Evolutionary conservation across 768 basidiomycete species (phyloP).

Genomic region (Mycena epipterygia): DNA sequence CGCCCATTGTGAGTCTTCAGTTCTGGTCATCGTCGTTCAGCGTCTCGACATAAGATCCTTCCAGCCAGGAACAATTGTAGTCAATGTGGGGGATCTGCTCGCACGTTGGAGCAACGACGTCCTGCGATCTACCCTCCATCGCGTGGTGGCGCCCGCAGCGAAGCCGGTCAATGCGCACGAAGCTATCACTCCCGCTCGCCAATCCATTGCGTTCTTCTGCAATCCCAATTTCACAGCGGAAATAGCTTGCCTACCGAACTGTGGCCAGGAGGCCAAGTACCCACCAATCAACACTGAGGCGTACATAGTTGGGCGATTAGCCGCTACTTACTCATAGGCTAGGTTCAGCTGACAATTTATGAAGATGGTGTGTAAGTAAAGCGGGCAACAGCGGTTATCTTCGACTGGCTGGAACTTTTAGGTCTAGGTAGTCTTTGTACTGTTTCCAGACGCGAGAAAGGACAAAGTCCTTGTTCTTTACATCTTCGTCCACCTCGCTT

Average conservation of each 20-base stretch:
- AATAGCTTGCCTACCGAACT: slow-evolving; percentile 81
- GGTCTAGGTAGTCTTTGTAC: slow-evolving; percentile 48
- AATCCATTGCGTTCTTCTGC: slow-evolving; percentile 91
- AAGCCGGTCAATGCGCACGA: slow-evolving; percentile 63
- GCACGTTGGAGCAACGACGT: slow-evolving; percentile 89
- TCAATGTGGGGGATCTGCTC: slow-evolving; percentile 87
- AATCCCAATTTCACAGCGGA: slow-evolving; percentile 80
- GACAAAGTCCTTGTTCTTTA: slow-evolving; percentile 41
- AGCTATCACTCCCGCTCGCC: slow-evolving; percentile 72
- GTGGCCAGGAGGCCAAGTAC: slow-evolving; percentile 72
- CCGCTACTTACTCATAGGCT: slow-evolving; percentile 65
- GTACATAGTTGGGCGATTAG: slow-evolving; percentile 81
- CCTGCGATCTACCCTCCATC: slow-evolving; percentile 84
- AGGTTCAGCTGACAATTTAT: background rate
- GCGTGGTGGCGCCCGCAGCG: slow-evolving; percentile 81
- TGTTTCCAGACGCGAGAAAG: slow-evolving; percentile 53
- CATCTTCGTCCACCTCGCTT: slow-evolving; percentile 40
- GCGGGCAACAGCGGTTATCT: background rate
- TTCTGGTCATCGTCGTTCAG: background rate
- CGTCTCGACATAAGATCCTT: slow-evolving; percentile 2
- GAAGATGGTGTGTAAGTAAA: background rate
- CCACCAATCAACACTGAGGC: slow-evolving; percentile 78
- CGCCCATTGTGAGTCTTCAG: slow-evolving; percentile 72
- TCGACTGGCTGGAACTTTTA: background rate
- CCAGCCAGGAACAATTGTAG: slow-evolving; percentile 84